phyloP scores from a whole-genome alignment of 305 asterid genomes.

The Solanum hybrid region DNA sequence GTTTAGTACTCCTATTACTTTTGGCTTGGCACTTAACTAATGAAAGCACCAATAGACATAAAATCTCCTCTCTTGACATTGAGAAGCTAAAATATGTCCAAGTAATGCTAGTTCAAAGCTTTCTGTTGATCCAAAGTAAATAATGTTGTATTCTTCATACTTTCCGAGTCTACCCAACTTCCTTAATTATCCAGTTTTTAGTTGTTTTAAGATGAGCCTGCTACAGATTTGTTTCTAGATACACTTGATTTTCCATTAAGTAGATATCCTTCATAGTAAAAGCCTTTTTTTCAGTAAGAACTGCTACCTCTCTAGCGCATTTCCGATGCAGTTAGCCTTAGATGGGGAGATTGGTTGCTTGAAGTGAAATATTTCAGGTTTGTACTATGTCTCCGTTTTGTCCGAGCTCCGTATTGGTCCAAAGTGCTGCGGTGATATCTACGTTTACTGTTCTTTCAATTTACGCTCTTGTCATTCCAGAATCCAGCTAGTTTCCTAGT shows the following conservation, averaged over 20 bases:
- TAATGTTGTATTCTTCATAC: background rate
- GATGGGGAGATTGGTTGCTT: background rate
- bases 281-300: background rate
- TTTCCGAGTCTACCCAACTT: background rate
- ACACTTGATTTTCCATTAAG: background rate
- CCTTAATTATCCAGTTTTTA: background rate
- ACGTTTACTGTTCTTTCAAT: background rate
- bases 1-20: background rate
- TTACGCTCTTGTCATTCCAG: background rate
- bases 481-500: background rate
- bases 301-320: background rate
- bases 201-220: background rate
- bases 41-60: background rate
- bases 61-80: background rate
- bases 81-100: background rate
- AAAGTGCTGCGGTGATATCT: background rate
- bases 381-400: background rate
- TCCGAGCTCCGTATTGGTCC: background rate
- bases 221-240: background rate
- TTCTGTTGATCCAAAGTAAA: background rate
- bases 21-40: background rate
- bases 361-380: background rate
- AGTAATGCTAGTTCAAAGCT: background rate
- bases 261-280: background rate
- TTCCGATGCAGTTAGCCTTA: background rate